phyloP scores from a whole-genome alignment of 2,329 filamentous ascomycete species.

The Nigrospora sphaerica region DNA sequence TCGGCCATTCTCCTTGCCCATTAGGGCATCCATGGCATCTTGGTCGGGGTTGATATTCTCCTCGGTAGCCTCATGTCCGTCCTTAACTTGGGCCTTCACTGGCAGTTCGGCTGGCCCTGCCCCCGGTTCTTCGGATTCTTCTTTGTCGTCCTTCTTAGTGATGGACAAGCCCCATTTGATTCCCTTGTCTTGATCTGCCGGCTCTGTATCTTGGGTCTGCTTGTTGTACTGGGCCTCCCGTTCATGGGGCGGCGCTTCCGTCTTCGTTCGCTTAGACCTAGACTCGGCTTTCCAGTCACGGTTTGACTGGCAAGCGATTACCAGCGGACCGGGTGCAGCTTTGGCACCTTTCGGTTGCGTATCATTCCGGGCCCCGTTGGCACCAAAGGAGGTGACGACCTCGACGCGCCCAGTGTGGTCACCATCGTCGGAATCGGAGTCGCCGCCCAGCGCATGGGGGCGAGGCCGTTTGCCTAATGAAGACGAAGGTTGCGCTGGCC shows the following conservation, averaged over 20 bases:
- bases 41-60: conserved; percentile 29
- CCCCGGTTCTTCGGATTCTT: too few species aligned
- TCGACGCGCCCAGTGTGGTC: conserved; percentile 15
- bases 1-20: conserved; percentile 44
- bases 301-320: conserved; percentile 21
- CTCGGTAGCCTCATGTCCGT: conserved; percentile 2
- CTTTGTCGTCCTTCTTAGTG: conserved; percentile 14
- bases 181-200: conserved; percentile 24
- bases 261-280: conserved; percentile 12
- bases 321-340: conserved; percentile 10
- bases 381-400: conserved; percentile 23
- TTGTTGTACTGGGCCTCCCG: neutral
- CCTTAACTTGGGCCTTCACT: conserved; percentile 6
- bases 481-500: conserved; percentile 28
- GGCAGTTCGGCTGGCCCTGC: too few species aligned
- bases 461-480: conserved; percentile 42
- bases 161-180: conserved; percentile 29
- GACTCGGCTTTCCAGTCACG: conserved; percentile 25
- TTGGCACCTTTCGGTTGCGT: conserved; percentile 7
- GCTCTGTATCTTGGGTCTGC: conserved; percentile 13
- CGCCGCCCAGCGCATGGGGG: conserved; percentile 31
- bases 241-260: neutral
- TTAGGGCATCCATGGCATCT: conserved; percentile 59
- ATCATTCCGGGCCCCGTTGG: conserved; percentile 14
- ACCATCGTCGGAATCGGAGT: conserved; percentile 34